Evolutionary conservation across 257 asterid species (phyloP).

Genomic region (Schizonepeta tenuifolia): DNA sequence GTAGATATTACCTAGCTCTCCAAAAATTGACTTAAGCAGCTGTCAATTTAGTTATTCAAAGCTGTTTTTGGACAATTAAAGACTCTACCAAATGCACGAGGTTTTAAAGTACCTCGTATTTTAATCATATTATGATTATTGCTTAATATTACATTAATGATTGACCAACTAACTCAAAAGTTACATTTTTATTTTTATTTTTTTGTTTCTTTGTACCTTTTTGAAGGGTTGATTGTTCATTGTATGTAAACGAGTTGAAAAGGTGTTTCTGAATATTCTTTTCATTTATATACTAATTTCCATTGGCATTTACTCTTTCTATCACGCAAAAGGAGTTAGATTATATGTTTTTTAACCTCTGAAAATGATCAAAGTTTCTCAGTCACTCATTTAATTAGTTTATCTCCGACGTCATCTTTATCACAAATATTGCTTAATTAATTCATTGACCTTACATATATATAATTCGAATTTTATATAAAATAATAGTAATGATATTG

Average conservation of each 20-base stretch:
- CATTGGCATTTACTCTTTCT: not conserved
- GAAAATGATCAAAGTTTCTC: not conserved
- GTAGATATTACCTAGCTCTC: too few relatives aligned
- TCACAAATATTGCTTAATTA: not conserved
- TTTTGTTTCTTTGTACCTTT: not conserved
- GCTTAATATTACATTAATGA: not conserved
- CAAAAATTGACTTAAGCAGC: too few relatives aligned
- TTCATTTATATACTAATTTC: not conserved
- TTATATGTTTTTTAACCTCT: not conserved
- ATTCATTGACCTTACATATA: not conserved
- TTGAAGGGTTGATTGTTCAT: not conserved
- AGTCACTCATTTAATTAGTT: not conserved
- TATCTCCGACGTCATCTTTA: not conserved
- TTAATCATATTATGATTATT: not conserved
- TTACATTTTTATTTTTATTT: not conserved
- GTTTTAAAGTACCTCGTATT: not conserved
- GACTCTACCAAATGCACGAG: not conserved
- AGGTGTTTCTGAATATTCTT: too few relatives aligned
- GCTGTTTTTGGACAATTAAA: not conserved
- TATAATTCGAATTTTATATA: not conserved
- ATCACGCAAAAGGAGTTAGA: not conserved
- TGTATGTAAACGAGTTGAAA: conserved; percentile 3
- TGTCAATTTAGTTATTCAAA: too few relatives aligned
- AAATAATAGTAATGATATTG: too few relatives aligned
- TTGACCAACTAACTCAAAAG: not conserved